Percentiles rank a stretch among this genome's conserved stretches.
phyloP scores from a whole-genome alignment of 2,329 filamentous ascomycete species.

The Aschersonia sp. region DNA sequence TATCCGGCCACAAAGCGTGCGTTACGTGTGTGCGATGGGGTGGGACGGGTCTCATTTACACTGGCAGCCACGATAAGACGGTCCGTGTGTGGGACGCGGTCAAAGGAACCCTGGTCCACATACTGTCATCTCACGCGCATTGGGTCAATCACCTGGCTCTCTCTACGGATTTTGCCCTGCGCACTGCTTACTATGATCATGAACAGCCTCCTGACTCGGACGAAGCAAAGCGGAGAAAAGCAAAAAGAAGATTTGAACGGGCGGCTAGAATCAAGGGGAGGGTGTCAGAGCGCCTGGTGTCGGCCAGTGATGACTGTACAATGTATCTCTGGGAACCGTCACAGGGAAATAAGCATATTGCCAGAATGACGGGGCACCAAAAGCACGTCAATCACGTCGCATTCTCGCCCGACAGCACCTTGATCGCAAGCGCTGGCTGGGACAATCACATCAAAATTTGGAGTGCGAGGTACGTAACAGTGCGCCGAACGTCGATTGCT shows the following conservation, averaged over 20 bases:
- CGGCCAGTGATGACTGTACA: slow-evolving; percentile 88
- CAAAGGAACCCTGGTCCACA: slow-evolving; percentile 68
- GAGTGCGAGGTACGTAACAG: slow-evolving; percentile 49
- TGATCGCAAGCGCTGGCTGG: slow-evolving; percentile 80
- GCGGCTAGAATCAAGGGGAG: slow-evolving; percentile 64
- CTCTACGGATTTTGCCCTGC: slow-evolving; percentile 79
- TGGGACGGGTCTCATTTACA: slow-evolving; percentile 74
- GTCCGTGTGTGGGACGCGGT: slow-evolving; percentile 80
- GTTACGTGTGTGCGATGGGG: slow-evolving; percentile 93
- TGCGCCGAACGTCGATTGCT: not conserved
- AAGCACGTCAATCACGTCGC: slow-evolving; percentile 94
- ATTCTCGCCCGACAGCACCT: slow-evolving; percentile 78
- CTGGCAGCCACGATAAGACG: slow-evolving; percentile 79
- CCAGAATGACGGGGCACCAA: slow-evolving; percentile 84
- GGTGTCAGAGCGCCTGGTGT: slow-evolving; percentile 72
- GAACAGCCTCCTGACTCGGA: slow-evolving; percentile 51
- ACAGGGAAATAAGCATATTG: slow-evolving; percentile 65
- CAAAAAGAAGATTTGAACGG: slow-evolving; percentile 72
- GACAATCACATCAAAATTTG: slow-evolving; percentile 94
- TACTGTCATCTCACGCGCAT: slow-evolving; percentile 70
- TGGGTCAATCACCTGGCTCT: slow-evolving; percentile 94
- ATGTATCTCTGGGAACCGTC: slow-evolving; percentile 91
- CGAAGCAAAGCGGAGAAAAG: slow-evolving; percentile 59
- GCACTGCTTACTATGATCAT: slow-evolving; percentile 81
- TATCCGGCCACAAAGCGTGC: slow-evolving; percentile 78